phyloP scores from a whole-genome alignment of 2,329 filamentous ascomycete genomes.

The Talaromyces sp. region DNA sequence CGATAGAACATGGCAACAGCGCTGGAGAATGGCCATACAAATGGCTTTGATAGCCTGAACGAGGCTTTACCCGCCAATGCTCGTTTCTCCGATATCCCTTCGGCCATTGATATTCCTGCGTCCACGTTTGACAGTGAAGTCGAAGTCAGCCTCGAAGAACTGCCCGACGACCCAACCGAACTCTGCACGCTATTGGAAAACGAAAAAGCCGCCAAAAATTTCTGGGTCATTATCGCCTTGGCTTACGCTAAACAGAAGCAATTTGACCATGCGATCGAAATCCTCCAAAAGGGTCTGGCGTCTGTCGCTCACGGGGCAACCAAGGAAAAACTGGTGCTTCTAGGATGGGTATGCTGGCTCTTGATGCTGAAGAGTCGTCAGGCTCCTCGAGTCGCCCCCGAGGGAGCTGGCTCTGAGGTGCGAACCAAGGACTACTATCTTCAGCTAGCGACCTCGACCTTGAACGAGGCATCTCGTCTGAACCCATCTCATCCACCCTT shows the following conservation, averaged over 20 bases:
- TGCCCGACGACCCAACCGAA: constrained; percentile 90
- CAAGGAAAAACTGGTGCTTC: constrained; percentile 78
- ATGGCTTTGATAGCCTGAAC: constrained; percentile 46
- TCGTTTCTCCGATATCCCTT: constrained; percentile 58
- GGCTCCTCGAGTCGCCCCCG: constrained; percentile 62
- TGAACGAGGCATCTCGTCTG: constrained; percentile 93
- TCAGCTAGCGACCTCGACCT: constrained; percentile 77
- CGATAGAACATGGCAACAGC: constrained; percentile 44
- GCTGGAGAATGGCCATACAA: constrained; percentile 45
- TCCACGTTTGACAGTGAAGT: constrained; percentile 62
- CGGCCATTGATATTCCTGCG: constrained; percentile 59
- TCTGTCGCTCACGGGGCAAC: constrained; percentile 64
- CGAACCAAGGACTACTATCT: constrained; percentile 93
- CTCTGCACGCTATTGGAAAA: constrained; percentile 93
- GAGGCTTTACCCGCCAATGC: constrained; percentile 28
- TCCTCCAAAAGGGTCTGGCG: constrained; percentile 65
- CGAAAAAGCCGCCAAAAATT: constrained; percentile 81
- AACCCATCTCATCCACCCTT: constrained; percentile 89
- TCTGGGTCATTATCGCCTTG: constrained; percentile 97
- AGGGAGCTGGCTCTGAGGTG: constrained; percentile 62
- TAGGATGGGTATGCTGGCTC: constrained; percentile 84
- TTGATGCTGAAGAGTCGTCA: constrained; percentile 84
- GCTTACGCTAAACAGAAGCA: constrained; percentile 96
- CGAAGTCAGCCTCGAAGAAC: constrained; percentile 85
- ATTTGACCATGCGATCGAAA: constrained; percentile 72